Evolutionary conservation across 495 filamentous ascomycete species (phyloP), one percentile per base, ranked within the genome.

Genomic region (Talaromyces proteolyticus): DNA sequence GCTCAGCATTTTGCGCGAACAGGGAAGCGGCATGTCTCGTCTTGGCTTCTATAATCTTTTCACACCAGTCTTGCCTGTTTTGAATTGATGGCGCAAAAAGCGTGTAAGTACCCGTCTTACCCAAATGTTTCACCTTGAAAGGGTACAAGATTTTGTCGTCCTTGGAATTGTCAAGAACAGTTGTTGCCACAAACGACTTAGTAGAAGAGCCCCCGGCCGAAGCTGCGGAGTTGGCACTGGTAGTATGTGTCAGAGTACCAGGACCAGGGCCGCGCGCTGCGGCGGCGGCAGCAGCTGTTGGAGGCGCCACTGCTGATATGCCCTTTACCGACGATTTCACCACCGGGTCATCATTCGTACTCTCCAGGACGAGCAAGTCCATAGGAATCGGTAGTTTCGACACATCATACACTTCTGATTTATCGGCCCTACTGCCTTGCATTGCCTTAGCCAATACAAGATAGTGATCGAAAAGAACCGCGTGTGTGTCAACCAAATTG

Each of bases 351-450:
- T 99, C 93, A 51, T 90, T 85, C 37, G 86, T 82, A 58, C 86
- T 93, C 64, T 99, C 93, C 4, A 99, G 72, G 18, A 92, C 88
- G 21, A 99, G 72, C 25, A 99, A 75, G 58, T 95, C 89, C 91
- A 97, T 99, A 1, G 94, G 94, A 56, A 99, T 96, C 19, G 93
- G 93, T 66, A 93, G 71, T 67, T 94, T 93, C 2, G 91, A 96
- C 10, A 99, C 91, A 66, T 99, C 93, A 52, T 91, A 99, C 56
- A 82, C 84, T 68, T 92, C 92, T 44, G 86, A 84, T 57, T 87
- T 91, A 49, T 78, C 73, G 4, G 80, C 78, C 10, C 77, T 75
- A 37, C 82, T 76, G 18, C 80, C 73, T 3, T 75, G 66, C 19
- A 91, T 76, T 4, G 79, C 76, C 69, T 99, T 99, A 12, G 93